Conservation (phyloP, 805 yeast genomes). For the Danielozyma ontarioensis region DNA sequence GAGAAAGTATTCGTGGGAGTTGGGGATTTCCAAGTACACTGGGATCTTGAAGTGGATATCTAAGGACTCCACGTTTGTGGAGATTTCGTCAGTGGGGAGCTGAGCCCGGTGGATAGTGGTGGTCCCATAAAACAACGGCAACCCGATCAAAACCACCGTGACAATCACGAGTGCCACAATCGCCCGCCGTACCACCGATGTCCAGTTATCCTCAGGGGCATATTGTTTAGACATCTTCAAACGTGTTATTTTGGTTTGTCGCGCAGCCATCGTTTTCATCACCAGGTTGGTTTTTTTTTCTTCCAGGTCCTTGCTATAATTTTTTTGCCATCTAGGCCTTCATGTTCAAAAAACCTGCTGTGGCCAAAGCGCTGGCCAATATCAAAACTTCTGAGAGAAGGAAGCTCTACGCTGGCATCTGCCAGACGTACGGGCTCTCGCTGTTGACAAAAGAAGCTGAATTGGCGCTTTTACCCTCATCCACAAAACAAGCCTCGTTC, state of each 20-base stretch:
- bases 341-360: slow-evolving; percentile 24
- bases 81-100: slow-evolving; percentile 45
- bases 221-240: too few relatives aligned
- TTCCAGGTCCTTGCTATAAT: too few relatives aligned
- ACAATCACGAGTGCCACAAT: slow-evolving; percentile 2
- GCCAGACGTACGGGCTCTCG: slow-evolving; percentile 36
- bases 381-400: slow-evolving; percentile 79
- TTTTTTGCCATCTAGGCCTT: too few relatives aligned
- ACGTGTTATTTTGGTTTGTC: too few relatives aligned
- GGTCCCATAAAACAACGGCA: slow-evolving; percentile 57
- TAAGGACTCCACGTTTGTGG: slow-evolving; percentile 16
- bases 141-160: slow-evolving; percentile 32
- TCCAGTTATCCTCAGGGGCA: background rate
- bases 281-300: too few relatives aligned
- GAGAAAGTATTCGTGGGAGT: slow-evolving; percentile 23
- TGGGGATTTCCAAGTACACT: slow-evolving; percentile 34
- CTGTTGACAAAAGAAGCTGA: slow-evolving; percentile 39
- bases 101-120: slow-evolving; percentile 61
- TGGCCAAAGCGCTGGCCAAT: slow-evolving; percentile 70
- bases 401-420: slow-evolving; percentile 40
- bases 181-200: background rate
- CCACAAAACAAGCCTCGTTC: slow-evolving; percentile 60
- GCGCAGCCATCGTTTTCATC: too few relatives aligned
- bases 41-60: slow-evolving; percentile 37
- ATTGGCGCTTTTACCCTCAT: slow-evolving; percentile 42